Percentiles rank a stretch among this genome's conserved stretches.
Evolutionary conservation across 2,329 filamentous ascomycete species (phyloP).

Genomic region (Hypocrella siamensis): DNA sequence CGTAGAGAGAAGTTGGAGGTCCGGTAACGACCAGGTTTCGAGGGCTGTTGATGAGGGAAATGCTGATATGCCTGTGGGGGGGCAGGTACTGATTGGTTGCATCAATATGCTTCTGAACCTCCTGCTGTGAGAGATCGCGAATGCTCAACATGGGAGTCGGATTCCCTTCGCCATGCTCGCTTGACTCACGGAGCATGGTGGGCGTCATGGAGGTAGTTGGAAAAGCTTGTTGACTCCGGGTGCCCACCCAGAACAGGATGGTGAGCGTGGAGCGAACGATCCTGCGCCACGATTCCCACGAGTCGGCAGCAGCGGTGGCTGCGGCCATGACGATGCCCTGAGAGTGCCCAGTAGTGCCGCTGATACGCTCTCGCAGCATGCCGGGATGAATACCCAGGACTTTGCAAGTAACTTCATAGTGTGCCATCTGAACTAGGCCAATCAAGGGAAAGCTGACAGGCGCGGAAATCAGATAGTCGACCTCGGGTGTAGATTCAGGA

Average conservation of each 20-base stretch:
- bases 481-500: slow-evolving; percentile 77
- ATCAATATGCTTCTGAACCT: slow-evolving; percentile 93
- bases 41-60: slow-evolving; percentile 92
- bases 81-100: slow-evolving; percentile 94
- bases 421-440: slow-evolving; percentile 85
- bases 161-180: slow-evolving; percentile 85
- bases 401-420: slow-evolving; percentile 90
- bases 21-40: slow-evolving; percentile 95
- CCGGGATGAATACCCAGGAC: slow-evolving; percentile 81
- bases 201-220: slow-evolving; percentile 88
- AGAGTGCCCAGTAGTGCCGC: slow-evolving; percentile 87
- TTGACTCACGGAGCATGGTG: slow-evolving; percentile 77
- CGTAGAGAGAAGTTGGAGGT: slow-evolving; percentile 88
- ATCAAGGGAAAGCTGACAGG: slow-evolving; percentile 94
- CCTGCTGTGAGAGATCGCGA: slow-evolving; percentile 71
- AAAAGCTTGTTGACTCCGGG: slow-evolving; percentile 93
- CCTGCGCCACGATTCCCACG: slow-evolving; percentile 83
- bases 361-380: slow-evolving; percentile 68
- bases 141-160: slow-evolving; percentile 98
- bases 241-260: slow-evolving; percentile 96
- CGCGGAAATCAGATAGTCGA: slow-evolving; percentile 85
- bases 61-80: slow-evolving; percentile 78
- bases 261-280: slow-evolving; percentile 68
- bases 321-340: slow-evolving; percentile 92
- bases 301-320: slow-evolving; percentile 75